These are phyloP conservation scores for Huntiella omanensis DNA, from an alignment of 2,329 filamentous ascomycete genomes.

Conservation along the genomic window DNA sequence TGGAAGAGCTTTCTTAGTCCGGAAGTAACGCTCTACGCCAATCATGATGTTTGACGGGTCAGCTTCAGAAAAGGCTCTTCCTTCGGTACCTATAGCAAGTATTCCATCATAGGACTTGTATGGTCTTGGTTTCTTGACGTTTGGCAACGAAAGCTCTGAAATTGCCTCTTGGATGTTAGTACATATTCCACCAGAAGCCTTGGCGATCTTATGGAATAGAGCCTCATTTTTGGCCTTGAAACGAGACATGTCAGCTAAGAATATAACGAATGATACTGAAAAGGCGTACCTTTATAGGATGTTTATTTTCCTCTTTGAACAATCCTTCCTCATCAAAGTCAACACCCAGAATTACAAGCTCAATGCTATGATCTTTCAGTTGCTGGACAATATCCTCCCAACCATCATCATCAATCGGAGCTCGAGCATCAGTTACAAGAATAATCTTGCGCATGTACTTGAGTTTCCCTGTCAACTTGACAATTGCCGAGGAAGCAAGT, in stretches of 20 bases:
- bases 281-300: slow-evolving; percentile 40
- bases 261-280: neutral
- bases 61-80: slow-evolving; percentile 13
- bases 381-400: slow-evolving; percentile 51
- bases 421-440: slow-evolving; percentile 66
- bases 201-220: slow-evolving; percentile 46
- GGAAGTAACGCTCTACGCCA: slow-evolving; percentile 77
- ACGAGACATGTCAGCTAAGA: neutral
- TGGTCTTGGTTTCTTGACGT: slow-evolving; percentile 56
- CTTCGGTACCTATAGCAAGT: slow-evolving; percentile 60
- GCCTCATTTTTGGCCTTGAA: slow-evolving; percentile 44
- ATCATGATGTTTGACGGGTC: slow-evolving; percentile 49
- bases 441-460: slow-evolving; percentile 69
- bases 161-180: slow-evolving; percentile 80
- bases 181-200: slow-evolving; percentile 49
- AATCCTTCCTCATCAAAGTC: slow-evolving; percentile 88
- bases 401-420: slow-evolving; percentile 43
- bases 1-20: slow-evolving; percentile 58
- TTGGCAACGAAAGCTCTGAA: slow-evolving; percentile 56
- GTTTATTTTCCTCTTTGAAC: slow-evolving; percentile 75
- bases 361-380: slow-evolving; percentile 57
- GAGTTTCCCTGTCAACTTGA: slow-evolving; percentile 56
- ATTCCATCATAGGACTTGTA: slow-evolving; percentile 63
- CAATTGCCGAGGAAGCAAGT: slow-evolving; percentile 73
- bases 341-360: slow-evolving; percentile 67